These are phyloP conservation scores for Ettlia oleoabundans DNA, from an alignment of 139 green algal species.

Conservation along the genomic window DNA sequence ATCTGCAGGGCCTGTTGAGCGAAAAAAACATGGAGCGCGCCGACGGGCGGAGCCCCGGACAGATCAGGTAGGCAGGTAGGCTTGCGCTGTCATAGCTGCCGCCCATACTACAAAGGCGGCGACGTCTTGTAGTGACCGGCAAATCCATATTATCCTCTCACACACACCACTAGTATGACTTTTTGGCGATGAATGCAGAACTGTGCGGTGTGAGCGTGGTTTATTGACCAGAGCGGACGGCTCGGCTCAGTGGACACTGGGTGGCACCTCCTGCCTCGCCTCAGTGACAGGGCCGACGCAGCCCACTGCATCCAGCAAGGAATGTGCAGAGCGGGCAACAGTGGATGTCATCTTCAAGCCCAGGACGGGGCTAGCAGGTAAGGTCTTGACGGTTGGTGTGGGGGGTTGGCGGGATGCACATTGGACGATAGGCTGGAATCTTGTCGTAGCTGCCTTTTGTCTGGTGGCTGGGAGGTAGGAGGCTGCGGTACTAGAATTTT, in stretches of 20 bases:
- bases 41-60: conserved; percentile 7
- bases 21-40: background rate
- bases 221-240: conserved; percentile 70
- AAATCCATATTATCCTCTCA: background rate
- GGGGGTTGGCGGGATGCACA: background rate
- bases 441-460: no score
- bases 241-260: conserved; percentile 69
- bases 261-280: conserved; percentile 65
- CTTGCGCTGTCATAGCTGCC: background rate
- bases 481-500: background rate
- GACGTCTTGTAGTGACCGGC: background rate
- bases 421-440: no score
- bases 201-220: conserved; percentile 59
- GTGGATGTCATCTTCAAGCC: conserved; percentile 74
- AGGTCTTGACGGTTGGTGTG: no score
- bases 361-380: conserved; percentile 54
- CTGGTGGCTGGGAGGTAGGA: background rate
- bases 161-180: no score
- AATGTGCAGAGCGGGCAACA: conserved; percentile 64
- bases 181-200: no score
- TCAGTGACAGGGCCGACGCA: conserved; percentile 67
- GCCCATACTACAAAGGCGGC: background rate
- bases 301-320: conserved; percentile 43
- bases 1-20: background rate
- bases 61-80: conserved; percentile 4